Evolutionary conservation across 345 rosid genomes (phyloP).

Genomic region (Firmiana major): DNA sequence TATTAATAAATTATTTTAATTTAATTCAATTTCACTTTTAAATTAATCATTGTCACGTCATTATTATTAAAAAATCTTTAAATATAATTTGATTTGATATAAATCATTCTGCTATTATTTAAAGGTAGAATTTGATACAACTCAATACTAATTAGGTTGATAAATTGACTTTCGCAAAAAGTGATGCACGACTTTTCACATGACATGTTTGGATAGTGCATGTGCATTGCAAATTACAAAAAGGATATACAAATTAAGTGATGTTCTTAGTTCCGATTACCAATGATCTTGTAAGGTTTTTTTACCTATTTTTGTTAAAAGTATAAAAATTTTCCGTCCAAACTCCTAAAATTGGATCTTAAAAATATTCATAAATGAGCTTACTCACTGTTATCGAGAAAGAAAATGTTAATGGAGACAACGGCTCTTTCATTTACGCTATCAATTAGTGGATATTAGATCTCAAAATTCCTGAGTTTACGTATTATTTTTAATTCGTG

Average conservation of each 20-base stretch:
- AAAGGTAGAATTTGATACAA: neutral
- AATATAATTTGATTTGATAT: neutral
- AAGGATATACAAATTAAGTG: neutral
- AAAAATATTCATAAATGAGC: neutral
- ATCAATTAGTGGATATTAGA: neutral
- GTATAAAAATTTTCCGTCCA: too few relatives aligned
- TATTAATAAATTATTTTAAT: too few relatives aligned
- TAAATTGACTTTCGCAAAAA: neutral
- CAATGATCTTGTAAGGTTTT: neutral
- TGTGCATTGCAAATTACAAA: slow-evolving; percentile 10
- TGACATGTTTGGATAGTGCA: neutral
- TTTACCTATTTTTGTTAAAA: too few relatives aligned
- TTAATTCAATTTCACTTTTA: too few relatives aligned
- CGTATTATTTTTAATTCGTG: too few relatives aligned
- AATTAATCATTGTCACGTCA: too few relatives aligned
- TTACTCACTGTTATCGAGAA: neutral
- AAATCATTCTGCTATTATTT: too few relatives aligned
- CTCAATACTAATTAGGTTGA: neutral
- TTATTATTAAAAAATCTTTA: neutral
- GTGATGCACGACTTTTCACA: neutral
- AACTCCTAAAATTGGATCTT: neutral
- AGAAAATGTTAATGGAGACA: neutral
- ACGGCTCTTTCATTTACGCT: neutral
- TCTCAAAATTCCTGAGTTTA: too few relatives aligned
- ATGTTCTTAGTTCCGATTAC: neutral